Percentiles rank a stretch among this genome's conserved stretches.
These are phyloP conservation scores for Trypanosoma lewisi DNA, from an alignment of 208 protist species.

Conservation along the genomic window DNA sequence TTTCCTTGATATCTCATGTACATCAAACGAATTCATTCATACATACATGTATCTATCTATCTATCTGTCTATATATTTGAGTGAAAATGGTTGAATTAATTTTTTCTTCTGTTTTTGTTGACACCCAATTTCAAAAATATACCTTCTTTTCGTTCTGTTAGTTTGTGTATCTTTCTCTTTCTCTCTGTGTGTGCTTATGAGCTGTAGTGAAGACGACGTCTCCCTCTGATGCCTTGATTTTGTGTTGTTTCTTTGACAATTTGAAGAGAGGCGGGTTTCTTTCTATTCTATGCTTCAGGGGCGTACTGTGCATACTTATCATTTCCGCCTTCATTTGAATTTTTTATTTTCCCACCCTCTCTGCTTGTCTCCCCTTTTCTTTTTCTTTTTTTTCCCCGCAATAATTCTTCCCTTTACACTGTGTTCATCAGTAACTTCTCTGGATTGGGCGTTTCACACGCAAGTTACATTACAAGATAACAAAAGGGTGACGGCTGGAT, in stretches of 20 bases:
- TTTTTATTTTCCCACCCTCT: slow-evolving; percentile 1
- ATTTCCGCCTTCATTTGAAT: not conserved
- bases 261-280: not conserved
- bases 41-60: not conserved
- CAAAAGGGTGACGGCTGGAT: not conserved
- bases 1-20: slow-evolving; percentile 7
- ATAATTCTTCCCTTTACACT: not conserved
- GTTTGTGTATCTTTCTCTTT: too few species aligned
- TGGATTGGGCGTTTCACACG: not conserved
- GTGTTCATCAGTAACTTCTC: not conserved
- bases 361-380: not conserved
- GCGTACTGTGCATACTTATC: too few species aligned
- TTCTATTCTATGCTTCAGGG: not conserved
- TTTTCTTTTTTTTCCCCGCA: not conserved
- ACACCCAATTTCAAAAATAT: not conserved
- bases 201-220: too few species aligned
- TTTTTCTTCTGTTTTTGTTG: slow-evolving; percentile 5
- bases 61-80: not conserved
- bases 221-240: too few species aligned
- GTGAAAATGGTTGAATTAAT: too few species aligned
- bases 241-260: not conserved
- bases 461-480: not conserved
- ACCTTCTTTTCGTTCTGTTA: not conserved
- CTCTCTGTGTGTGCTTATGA: too few species aligned
- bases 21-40: not conserved